These are phyloP conservation scores for Moricandia arvensis DNA, from an alignment of 345 rosid genomes.

Conservation along the genomic window DNA sequence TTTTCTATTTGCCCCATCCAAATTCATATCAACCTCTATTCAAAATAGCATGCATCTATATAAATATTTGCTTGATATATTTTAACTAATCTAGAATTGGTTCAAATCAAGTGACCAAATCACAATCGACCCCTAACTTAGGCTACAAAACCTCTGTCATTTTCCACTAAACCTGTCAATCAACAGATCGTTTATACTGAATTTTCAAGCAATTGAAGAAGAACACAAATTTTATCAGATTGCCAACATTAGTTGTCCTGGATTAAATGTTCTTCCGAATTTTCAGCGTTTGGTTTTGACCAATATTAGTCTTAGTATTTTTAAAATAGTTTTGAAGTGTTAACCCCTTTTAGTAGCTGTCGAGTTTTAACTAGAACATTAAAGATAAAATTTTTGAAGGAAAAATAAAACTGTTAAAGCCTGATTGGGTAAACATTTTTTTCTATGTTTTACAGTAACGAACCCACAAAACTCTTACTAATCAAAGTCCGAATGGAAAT, in stretches of 20 bases:
- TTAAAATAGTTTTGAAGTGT: not conserved
- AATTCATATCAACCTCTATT: not conserved
- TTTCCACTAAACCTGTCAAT: not conserved
- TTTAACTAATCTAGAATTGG: slow-evolving; percentile 6
- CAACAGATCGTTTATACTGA: not conserved
- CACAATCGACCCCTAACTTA: slow-evolving; percentile 14
- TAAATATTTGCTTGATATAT: slow-evolving; percentile 1
- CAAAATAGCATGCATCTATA: not conserved
- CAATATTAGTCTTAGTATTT: not conserved
- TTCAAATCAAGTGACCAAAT: slow-evolving; percentile 2
- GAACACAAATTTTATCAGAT: not conserved
- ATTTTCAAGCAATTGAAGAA: not conserved
- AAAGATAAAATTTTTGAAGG: not conserved
- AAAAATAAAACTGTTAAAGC: not conserved
- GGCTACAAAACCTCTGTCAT: not conserved
- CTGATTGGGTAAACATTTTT: not conserved
- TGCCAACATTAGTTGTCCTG: not conserved
- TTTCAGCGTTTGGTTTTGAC: not conserved
- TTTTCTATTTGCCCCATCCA: slow-evolving; percentile 6
- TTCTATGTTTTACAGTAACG: not conserved
- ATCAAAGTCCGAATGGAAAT: not conserved
- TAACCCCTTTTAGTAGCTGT: not conserved
- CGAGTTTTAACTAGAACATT: not conserved
- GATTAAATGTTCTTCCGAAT: not conserved
- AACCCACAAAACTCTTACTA: not conserved